Evolutionary conservation across 768 basidiomycete species (phyloP).

Genomic region (Pleurotus platypus): DNA sequence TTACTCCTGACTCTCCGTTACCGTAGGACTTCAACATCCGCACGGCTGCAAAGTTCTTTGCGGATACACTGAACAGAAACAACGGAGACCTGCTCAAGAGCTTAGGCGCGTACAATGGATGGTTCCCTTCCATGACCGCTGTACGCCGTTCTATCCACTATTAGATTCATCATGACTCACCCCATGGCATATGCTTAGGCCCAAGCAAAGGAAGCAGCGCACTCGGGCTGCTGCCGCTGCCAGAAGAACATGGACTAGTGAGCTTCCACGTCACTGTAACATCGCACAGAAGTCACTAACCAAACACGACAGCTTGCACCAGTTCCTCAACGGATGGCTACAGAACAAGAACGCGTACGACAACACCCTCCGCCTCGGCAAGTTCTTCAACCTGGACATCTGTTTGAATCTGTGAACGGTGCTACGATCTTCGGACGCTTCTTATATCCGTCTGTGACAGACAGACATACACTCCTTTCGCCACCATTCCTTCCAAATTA

Average conservation of each 20-base stretch:
- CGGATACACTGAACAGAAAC: constrained; percentile 40
- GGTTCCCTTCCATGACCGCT: constrained; percentile 54
- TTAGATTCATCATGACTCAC: no score
- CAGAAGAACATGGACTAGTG: constrained; percentile 90
- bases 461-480: background rate
- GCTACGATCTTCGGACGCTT: no score
- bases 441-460: no score
- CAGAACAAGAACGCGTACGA: constrained; percentile 54
- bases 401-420: constrained; percentile 20
- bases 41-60: constrained; percentile 62
- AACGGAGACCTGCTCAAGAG: constrained; percentile 52
- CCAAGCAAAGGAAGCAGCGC: constrained; percentile 55
- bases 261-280: constrained; percentile 21
- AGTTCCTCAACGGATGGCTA: constrained; percentile 72
- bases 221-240: constrained; percentile 56
- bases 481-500: background rate
- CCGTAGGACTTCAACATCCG: constrained; percentile 66
- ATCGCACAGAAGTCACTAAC: constrained; percentile 7
- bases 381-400: constrained; percentile 62
- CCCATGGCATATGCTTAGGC: constrained; percentile 24
- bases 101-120: constrained; percentile 78
- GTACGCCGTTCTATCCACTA: constrained; percentile 27
- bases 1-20: background rate
- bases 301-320: constrained; percentile 45
- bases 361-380: constrained; percentile 41